Evolutionary conservation across 768 basidiomycete genomes (phyloP).

Genomic region (Russula dissimulans): DNA sequence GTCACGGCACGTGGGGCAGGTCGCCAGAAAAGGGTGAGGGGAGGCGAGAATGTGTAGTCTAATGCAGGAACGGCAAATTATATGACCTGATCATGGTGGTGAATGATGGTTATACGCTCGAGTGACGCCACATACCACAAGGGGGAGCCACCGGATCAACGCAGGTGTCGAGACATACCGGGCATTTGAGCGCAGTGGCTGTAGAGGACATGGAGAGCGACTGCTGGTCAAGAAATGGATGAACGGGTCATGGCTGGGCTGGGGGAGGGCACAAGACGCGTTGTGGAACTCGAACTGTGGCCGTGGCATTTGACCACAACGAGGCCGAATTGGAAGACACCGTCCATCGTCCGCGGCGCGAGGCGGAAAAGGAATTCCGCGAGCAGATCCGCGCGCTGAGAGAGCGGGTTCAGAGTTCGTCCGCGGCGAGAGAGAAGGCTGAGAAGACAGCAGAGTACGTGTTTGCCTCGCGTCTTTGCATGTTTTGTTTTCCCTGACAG

Average conservation of each 20-base stretch:
- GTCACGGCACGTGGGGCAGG: conserved; percentile 15
- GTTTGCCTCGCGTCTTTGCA: background rate
- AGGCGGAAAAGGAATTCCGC: conserved; percentile 53
- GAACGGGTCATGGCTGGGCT: no score
- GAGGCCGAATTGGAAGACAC: background rate
- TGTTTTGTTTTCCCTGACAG: background rate
- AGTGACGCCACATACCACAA: conserved; percentile 6
- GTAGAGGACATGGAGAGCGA: background rate
- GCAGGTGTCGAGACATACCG: conserved; percentile 14
- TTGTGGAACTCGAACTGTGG: background rate
- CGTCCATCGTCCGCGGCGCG: no score
- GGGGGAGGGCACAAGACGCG: background rate
- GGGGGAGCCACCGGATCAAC: conserved; percentile 8
- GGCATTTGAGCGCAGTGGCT: conserved; percentile 1
- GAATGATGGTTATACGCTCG: no score
- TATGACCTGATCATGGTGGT: conserved; percentile 6
- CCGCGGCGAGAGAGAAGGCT: conserved; percentile 48
- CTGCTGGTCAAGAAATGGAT: background rate
- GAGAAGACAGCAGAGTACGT: conserved; percentile 54
- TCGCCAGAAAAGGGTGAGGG: background rate
- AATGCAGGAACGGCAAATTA: conserved; percentile 8
- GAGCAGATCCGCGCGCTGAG: conserved; percentile 48
- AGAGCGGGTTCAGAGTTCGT: conserved; percentile 43
- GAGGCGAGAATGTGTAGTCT: background rate
- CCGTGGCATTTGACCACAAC: background rate